Conservation (phyloP, 1,284 basidiomycete species). For the Meira miltonrushii region DNA sequence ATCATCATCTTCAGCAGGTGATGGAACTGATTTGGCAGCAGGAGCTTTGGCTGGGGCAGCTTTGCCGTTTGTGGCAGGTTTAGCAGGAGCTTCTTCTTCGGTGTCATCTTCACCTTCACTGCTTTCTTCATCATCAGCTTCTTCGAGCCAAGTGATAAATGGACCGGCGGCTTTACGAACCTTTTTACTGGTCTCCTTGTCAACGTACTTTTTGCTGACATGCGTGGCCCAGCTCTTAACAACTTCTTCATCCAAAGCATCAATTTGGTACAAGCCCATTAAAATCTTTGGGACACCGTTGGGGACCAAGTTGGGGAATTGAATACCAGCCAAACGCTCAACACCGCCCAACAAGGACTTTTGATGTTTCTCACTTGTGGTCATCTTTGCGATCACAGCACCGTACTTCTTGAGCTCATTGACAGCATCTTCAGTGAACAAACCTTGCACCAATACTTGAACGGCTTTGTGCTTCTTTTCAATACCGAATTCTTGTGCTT, state of each 20-base stretch:
- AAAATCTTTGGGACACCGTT: constrained; percentile 76
- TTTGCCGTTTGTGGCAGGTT: constrained; percentile 2
- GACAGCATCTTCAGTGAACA: constrained; percentile 75
- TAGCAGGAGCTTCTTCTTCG: constrained; percentile 21
- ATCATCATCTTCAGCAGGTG: constrained; percentile 28
- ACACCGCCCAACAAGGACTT: constrained; percentile 71
- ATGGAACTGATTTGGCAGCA: constrained; percentile 14
- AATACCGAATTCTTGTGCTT: constrained; percentile 84
- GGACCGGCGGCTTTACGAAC: constrained; percentile 92
- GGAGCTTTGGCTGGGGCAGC: constrained; percentile 15
- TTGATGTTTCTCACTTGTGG: constrained; percentile 78
- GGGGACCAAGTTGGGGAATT: constrained; percentile 45
- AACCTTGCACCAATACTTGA: constrained; percentile 75
- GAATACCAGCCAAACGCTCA: constrained; percentile 47
- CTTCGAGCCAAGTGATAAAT: constrained; percentile 62
- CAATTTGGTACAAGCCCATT: constrained; percentile 89
- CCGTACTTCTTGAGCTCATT: constrained; percentile 69
- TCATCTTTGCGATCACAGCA: constrained; percentile 69
- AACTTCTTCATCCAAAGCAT: constrained; percentile 87
- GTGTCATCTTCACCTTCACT: constrained; percentile 43
- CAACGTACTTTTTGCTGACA: constrained; percentile 91
- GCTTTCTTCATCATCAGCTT: constrained; percentile 47
- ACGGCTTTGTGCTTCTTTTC: constrained; percentile 93
- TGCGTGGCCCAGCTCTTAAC: constrained; percentile 91
- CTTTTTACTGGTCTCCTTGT: constrained; percentile 90